Percentiles rank a stretch among this genome's conserved stretches.
Conservation (phyloP, 345 rosid genomes). For the Moricandia arvensis region DNA sequence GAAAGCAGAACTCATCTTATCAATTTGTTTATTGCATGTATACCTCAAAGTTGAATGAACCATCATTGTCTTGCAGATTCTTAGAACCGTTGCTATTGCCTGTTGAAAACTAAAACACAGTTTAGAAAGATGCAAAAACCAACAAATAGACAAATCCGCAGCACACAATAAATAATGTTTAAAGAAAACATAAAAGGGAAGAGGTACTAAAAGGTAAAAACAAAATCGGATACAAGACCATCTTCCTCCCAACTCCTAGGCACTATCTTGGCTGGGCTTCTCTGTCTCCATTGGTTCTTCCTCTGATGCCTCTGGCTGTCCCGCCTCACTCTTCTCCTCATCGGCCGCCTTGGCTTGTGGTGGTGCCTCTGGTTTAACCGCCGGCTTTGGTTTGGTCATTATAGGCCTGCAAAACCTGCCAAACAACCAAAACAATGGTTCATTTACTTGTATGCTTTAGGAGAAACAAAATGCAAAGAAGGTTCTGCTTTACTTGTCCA, state of each 20-base stretch:
- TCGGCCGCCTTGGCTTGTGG: slow-evolving; percentile 45
- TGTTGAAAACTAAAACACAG: background rate
- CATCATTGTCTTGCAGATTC: too few species aligned
- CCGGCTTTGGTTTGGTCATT: slow-evolving; percentile 90
- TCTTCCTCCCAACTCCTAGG: too few species aligned
- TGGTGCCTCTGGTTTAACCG: slow-evolving; percentile 66
- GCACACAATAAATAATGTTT: too few species aligned
- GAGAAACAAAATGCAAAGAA: slow-evolving; percentile 21
- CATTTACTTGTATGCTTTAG: background rate
- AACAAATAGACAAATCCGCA: too few species aligned
- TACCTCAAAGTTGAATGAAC: too few species aligned
- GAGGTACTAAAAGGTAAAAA: too few species aligned
- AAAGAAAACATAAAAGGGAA: too few species aligned
- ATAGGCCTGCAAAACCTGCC: slow-evolving; percentile 79
- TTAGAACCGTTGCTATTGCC: background rate
- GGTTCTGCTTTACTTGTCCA: slow-evolving; percentile 62
- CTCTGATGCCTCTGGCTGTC: slow-evolving; percentile 39
- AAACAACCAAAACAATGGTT: background rate
- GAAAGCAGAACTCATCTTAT: too few species aligned
- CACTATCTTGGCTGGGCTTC: too few species aligned
- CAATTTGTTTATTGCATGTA: too few species aligned
- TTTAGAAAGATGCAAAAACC: background rate
- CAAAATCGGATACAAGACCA: background rate
- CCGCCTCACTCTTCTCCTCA: slow-evolving; percentile 43
- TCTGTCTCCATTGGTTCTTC: slow-evolving; percentile 84